Base-by-base conservation (phyloP, 805 yeast genomes). In the Deakozyma indianensis region DNA sequence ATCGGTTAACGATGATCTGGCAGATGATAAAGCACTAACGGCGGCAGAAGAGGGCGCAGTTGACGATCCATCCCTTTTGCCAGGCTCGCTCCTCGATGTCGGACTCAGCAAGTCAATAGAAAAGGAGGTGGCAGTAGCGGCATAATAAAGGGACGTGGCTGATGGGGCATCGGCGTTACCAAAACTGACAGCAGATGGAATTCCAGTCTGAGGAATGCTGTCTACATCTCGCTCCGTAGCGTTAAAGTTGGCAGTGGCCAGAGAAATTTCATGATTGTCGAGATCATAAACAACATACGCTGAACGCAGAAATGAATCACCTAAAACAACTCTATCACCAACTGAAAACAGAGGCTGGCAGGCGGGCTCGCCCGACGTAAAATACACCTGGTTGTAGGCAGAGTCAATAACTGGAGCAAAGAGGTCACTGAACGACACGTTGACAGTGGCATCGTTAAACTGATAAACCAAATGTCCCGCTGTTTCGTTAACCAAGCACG, bases 201-300 rank as follows among this genome's bases (percentile, higher is more conserved):
- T 55, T 1, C 54, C 52, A 21, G 41, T 32, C 22, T 49, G 41
- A n/a, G 51, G 44, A 42, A 57, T 57, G 23, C 49, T 56, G 40
- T 58, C 63, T 44, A 59, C 43, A 41, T 50, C 43, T 9, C 60
- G 24, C 20, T 50, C 53, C 23, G 56, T 45, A 15, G 45, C 49
- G 50, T 59, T 53, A 47, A 45, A 56, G 23, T 45, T 49, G 40
- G 73, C 68, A 47, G 68, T 71, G 16, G 80, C 86, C 46, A 83
- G 50, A 0, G 80, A 74, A 27, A 81, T 64, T 55, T 73, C 68
- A 42, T 58, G 59, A 53, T 70, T 71, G 22, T 78, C 84, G 43
- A 80, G 63, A 58, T 83, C 83, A 58, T 71, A 79, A 15, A 79
- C 85, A 23, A 74, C 71, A 56, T 82, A 83, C 3, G 79, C 80